These are phyloP conservation scores for Arthrocladium fulminans DNA, from an alignment of 2,329 filamentous ascomycete genomes.

Conservation along the genomic window DNA sequence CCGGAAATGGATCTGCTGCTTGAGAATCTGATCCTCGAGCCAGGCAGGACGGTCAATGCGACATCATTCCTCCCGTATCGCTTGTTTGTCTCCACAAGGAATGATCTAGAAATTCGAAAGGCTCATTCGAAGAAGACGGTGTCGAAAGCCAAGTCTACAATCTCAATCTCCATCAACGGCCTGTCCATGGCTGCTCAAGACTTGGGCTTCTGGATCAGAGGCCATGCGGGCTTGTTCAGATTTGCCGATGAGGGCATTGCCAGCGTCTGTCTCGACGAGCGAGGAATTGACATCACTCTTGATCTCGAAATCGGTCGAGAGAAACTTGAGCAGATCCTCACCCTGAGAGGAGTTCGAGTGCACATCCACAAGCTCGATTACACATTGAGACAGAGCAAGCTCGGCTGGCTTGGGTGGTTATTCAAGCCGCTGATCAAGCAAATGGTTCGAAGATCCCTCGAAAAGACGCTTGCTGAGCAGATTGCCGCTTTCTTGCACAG, in stretches of 20 bases:
- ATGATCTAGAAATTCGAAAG: slow-evolving; percentile 78
- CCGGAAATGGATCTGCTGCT: slow-evolving; percentile 77
- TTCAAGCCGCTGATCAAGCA: slow-evolving; percentile 77
- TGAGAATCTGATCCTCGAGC: slow-evolving; percentile 85
- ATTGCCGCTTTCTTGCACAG: slow-evolving; percentile 62
- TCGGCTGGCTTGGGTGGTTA: slow-evolving; percentile 70
- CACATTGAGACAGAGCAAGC: slow-evolving; percentile 62
- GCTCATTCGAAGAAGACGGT: slow-evolving; percentile 58
- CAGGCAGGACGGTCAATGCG: slow-evolving; percentile 71
- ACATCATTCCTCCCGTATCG: slow-evolving; percentile 84
- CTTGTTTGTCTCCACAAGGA: slow-evolving; percentile 71
- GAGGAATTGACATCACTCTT: slow-evolving; percentile 76
- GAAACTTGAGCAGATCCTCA: slow-evolving; percentile 69
- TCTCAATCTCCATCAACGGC: slow-evolving; percentile 72
- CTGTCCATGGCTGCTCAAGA: slow-evolving; percentile 77
- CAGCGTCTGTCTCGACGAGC: slow-evolving; percentile 74
- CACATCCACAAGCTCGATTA: slow-evolving; percentile 82
- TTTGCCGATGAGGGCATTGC: slow-evolving; percentile 77
- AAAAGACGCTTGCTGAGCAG: slow-evolving; percentile 64
- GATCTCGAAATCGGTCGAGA: slow-evolving; percentile 77
- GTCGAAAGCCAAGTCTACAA: slow-evolving; percentile 58
- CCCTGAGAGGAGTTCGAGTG: slow-evolving; percentile 65
- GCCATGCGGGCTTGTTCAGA: slow-evolving; percentile 65
- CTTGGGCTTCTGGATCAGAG: slow-evolving; percentile 78
- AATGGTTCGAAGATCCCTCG: slow-evolving; percentile 67